Base-by-base conservation (phyloP, 768 basidiomycete species). In the Suillus ampliporus region DNA sequence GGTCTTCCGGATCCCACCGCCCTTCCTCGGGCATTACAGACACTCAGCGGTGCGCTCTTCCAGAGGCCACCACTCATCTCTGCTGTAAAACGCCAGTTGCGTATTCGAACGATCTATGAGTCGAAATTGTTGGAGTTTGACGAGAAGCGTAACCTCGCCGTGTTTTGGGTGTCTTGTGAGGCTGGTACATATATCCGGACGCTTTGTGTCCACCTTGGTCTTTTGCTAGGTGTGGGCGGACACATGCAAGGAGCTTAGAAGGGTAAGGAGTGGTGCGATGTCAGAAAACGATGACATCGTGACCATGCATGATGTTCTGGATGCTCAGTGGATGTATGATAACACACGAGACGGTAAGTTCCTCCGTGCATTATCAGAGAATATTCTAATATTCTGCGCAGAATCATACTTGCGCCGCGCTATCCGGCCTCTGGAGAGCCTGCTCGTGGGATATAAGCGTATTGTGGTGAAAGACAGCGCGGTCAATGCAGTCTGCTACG, bases 391-490 rank as follows among this genome's bases (percentile, higher is more conserved):
- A 14, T 28, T 60, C 38, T 41, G n/a, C 23, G 14, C 67, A 98
- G 97, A 99, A 77, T 90, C 96, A 4, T 99, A 99, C 80, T 87
- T 99, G 41, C 91, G 97, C 59, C 89, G 97, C 63, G 95, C 91
- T 60, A 93, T 99, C 69, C 89, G 92, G 63, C 97, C 97, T 10
- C 82, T 99, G 63, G 97, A 99, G 80, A 94, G 90, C 61, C 84
- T 99, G 60, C 84, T 99, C 71, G 86, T 94, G 63, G 94, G 95
- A 59, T 99, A 98, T 82, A 99, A 99, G 80, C 91, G 97, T 63
- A 94, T 99, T 65, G 97, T 99, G 41, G 96, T 99, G 67, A 99
- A 99, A 78, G 97, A 99, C 78, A 96, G 94, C 69, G 95, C 97
- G 21, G 97, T 99, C 72, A 99, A 99, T 72, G 97, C 97, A 57